A percentile compares a stretch with the other conserved stretches of the same genome.
phyloP scores from a whole-genome alignment of 2,329 filamentous ascomycete genomes.

The Amesomyces nigricolor region DNA sequence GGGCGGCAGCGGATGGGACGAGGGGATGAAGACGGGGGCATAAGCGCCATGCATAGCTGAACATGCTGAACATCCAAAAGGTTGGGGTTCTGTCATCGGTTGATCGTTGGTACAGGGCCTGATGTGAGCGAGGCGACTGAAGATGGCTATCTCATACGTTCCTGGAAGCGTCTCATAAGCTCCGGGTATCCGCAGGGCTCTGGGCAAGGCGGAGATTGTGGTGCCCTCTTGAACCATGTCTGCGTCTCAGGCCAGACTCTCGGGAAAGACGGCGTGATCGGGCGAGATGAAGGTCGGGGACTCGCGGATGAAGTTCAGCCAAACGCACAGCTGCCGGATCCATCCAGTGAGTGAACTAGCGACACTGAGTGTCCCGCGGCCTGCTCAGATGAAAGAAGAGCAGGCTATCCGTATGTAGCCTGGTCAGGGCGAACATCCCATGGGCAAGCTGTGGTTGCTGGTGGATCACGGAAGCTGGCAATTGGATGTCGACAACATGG shows the following conservation, averaged over 20 bases:
- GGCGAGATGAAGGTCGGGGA: neutral
- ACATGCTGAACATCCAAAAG: neutral
- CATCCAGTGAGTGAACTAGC: slow-evolving; percentile 11
- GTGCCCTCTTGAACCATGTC: too few species aligned
- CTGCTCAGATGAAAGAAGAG: slow-evolving; percentile 12
- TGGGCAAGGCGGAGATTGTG: neutral
- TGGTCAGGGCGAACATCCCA: too few species aligned
- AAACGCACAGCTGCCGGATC: slow-evolving; percentile 5
- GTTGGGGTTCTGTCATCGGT: neutral
- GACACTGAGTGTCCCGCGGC: slow-evolving; percentile 10
- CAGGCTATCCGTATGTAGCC: neutral
- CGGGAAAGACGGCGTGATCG: too few species aligned
- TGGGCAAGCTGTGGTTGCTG: too few species aligned
- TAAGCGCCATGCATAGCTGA: slow-evolving; percentile 1
- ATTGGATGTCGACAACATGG: too few species aligned
- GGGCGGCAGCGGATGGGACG: neutral
- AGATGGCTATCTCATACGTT: neutral
- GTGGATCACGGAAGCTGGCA: too few species aligned
- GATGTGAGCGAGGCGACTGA: neutral
- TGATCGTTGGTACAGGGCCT: neutral
- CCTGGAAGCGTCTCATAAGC: neutral
- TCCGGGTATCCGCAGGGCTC: neutral
- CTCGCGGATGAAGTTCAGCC: slow-evolving; percentile 13
- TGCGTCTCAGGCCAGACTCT: too few species aligned
- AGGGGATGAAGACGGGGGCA: neutral